Percentiles rank a stretch among this genome's conserved stretches.
phyloP scores from a whole-genome alignment of 306 rosid genomes.

The Styphnolobium japonicum region DNA sequence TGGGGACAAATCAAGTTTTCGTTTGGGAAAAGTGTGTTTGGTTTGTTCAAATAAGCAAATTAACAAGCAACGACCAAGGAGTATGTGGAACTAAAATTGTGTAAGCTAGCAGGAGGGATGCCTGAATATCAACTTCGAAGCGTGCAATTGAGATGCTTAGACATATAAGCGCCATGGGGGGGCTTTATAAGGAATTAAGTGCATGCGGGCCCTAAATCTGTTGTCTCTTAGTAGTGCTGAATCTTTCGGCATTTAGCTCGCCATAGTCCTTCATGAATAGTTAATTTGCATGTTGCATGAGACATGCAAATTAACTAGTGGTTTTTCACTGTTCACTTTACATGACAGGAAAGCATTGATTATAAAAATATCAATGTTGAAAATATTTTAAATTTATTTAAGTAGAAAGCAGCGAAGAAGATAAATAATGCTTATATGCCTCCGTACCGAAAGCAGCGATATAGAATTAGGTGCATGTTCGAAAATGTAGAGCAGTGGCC shows the following conservation, averaged over 20 bases:
- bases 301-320: slow-evolving; percentile 5
- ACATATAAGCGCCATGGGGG: not conserved
- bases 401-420: too few species aligned
- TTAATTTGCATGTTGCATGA: not conserved
- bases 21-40: too few species aligned
- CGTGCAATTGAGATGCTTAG: slow-evolving; percentile 2
- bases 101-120: not conserved
- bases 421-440: too few species aligned
- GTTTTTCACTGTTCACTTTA: slow-evolving; percentile 5
- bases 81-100: not conserved
- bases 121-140: not conserved
- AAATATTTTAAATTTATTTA: too few species aligned
- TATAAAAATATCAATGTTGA: too few species aligned
- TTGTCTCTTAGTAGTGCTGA: slow-evolving; percentile 1
- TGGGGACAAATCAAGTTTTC: not conserved
- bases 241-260: not conserved
- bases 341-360: not conserved
- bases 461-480: too few species aligned
- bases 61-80: not conserved
- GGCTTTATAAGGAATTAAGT: slow-evolving; percentile 21
- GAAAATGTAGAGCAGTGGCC: too few species aligned
- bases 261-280: not conserved
- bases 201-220: not conserved
- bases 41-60: not conserved
- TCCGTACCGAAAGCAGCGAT: too few species aligned